Evolutionary conservation across 805 yeast species (phyloP), one percentile per base, ranked within the genome.

Genomic region (Ogataea saltuana): DNA sequence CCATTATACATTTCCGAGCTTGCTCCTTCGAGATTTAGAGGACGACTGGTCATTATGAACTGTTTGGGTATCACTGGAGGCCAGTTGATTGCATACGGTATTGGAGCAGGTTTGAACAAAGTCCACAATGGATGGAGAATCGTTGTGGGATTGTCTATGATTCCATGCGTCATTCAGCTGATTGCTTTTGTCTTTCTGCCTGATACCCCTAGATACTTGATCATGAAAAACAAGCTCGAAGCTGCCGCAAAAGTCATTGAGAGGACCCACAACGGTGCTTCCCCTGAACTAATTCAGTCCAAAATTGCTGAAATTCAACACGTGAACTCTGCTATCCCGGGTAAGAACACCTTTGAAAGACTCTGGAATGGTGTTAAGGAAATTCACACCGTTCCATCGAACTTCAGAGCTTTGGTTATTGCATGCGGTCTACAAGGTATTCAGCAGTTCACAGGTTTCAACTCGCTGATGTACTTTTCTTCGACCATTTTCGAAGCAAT

Each of bases 361-460:
- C 70, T 80, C 33, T 73, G 78, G 75, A 80, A 78, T 53, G 80
- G 85, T 9, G 68, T 84, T 50, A 77, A 74, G 50, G 74, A 80
- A 49, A 70, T 85, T 54, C 91, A 85, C 61, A 66, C 68, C 1
- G 76, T 75, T 28, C 87, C 88, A 29, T 83, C 95, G 1, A 90
- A 91, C 65, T 79, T 88, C 48, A 80, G 98, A 59, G 98, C 97
- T 5, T 75, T 93, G 48, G 71, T 90, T 25, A 81, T 91, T 58
- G 93, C 91, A 9, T 89, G 97, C 71, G 96, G 95, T 25, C 69
- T 91, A 52, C 98, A 93, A 68, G 97, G 95, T 45, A 85, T 93
- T 58, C 98, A 91, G 71, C 99, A 91, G 68, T 88, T 91, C 57
- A 85, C 96, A 13, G 98, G 98, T 53, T 91, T 91, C 79, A 93